Base-by-base conservation (phyloP, 257 asterid species). In the Plantago elongata region DNA sequence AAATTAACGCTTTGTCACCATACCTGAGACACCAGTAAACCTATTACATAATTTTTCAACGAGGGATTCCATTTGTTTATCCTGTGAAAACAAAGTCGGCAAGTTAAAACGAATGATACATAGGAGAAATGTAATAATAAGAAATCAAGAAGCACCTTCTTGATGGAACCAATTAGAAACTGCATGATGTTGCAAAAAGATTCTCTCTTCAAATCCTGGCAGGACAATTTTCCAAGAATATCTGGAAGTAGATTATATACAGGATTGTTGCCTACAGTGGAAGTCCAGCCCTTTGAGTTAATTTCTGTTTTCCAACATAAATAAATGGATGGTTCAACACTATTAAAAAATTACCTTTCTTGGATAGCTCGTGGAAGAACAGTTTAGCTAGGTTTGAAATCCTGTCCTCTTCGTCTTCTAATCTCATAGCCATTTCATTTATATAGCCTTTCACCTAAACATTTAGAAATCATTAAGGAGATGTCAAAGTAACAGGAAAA, bases 111-210 rank as follows among this genome's bases (percentile, higher is more conserved):
- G 57, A 48, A 15, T 44, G 37, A 66, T 55, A 42, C 64, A 54
- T 22, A 46, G 15, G 52, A 13, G 75, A 15, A 11, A 43, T 56
- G 47, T 45, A 5, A 15, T 42, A 57, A 51, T 45, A 44, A 30
- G 27, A 50, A 48, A 55, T 66, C 51, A 47, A 40, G 16, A 60
- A 13, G 50, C 74, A 89, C 99, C 99, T 85, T 93, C 83, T 93
- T 89, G 76, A 93, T 87, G 60, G 95, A 89, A 67, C 84, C 82
- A 74, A 93, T 87, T 52, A 93, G 69, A 74, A 87, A 89, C 61
- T 93, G 99, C 99, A 93, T 93, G 59, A 93, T 93, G 75, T 80
- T 93, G 88, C 92, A 80, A 84, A 93, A 93, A 30, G 95, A 77
- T 61, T 85, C 95, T 69, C 82, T 78, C 58, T 79, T 71, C 84